Conservation (phyloP, 2,329 filamentous ascomycete genomes). For the Eutypella sp. region DNA sequence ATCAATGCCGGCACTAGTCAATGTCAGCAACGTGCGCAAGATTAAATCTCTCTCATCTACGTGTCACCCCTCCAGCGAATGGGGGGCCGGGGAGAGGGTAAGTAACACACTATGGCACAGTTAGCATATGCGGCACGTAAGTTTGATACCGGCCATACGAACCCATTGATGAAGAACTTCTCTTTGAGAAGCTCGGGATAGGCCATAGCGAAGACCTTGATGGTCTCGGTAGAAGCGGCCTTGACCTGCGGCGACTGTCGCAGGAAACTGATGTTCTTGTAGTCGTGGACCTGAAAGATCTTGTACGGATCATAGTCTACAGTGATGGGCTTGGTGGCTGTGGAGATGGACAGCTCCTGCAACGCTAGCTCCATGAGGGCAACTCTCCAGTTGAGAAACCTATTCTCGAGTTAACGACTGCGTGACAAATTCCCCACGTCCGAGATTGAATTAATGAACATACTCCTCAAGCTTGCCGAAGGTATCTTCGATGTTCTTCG, state of each 20-base stretch:
- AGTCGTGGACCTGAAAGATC: slow-evolving; percentile 91
- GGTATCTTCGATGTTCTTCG: slow-evolving; percentile 73
- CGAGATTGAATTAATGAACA: slow-evolving; percentile 27
- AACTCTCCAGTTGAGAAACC: slow-evolving; percentile 85
- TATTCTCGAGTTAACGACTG: slow-evolving; percentile 29
- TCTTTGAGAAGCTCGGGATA: slow-evolving; percentile 86
- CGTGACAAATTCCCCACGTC: not conserved
- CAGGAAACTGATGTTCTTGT: slow-evolving; percentile 81
- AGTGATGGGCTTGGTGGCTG: slow-evolving; percentile 65
- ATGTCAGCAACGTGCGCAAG: not conserved
- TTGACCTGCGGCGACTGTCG: slow-evolving; percentile 74
- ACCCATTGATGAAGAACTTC: slow-evolving; percentile 86
- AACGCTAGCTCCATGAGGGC: slow-evolving; percentile 86
- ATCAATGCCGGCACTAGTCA: slow-evolving; percentile 69
- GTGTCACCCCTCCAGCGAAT: not conserved
- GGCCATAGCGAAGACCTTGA: slow-evolving; percentile 71
- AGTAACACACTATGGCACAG: not conserved
- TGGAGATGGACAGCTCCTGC: slow-evolving; percentile 63
- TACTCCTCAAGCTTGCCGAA: slow-evolving; percentile 81
- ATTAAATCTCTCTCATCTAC: not conserved
- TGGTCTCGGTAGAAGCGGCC: slow-evolving; percentile 72
- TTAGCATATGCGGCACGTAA: not conserved
- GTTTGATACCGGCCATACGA: not conserved
- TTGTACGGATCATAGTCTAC: slow-evolving; percentile 80
- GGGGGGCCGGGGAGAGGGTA: not conserved